Percentiles rank a stretch among this genome's conserved stretches.
phyloP scores from a whole-genome alignment of 2,329 filamentous ascomycete genomes.

The Alternaria ventricosa region DNA sequence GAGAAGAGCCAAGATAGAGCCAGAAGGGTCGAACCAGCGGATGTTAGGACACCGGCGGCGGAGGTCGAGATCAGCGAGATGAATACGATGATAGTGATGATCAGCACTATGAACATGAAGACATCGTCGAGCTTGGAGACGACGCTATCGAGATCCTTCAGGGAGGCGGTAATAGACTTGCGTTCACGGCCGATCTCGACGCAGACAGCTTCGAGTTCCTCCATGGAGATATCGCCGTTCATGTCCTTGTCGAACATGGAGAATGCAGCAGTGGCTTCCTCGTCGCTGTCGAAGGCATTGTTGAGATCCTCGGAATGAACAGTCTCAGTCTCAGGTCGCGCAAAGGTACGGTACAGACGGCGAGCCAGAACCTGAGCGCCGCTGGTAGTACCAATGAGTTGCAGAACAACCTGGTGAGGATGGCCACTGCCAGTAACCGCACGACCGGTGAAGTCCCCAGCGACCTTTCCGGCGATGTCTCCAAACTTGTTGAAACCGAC shows the following conservation, averaged over 20 bases:
- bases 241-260: constrained; percentile 94
- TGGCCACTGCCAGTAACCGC: constrained; percentile 72
- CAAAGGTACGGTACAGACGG: constrained; percentile 86
- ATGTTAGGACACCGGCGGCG: constrained; percentile 88
- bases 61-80: constrained; percentile 88
- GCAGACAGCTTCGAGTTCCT: constrained; percentile 90
- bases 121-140: constrained; percentile 89
- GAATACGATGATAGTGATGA: constrained; percentile 85
- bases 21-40: constrained; percentile 84
- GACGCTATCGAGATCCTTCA: constrained; percentile 94
- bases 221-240: constrained; percentile 95
- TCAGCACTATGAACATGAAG: constrained; percentile 82
- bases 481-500: constrained; percentile 80
- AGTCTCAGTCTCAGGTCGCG: constrained; percentile 74
- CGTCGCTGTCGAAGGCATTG: constrained; percentile 77
- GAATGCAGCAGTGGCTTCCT: constrained; percentile 89
- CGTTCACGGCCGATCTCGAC: constrained; percentile 94
- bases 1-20: constrained; percentile 93
- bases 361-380: constrained; percentile 86
- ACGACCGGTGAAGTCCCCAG: constrained; percentile 89
- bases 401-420: constrained; percentile 81
- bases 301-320: constrained; percentile 80
- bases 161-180: constrained; percentile 90
- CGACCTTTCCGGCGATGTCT: constrained; percentile 82
- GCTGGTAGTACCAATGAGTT: constrained; percentile 73